Percentiles rank a stretch among this genome's conserved stretches.
Evolutionary conservation across 352 stramenopile species (phyloP).

Genomic region (Thraustochytrium sp.): DNA sequence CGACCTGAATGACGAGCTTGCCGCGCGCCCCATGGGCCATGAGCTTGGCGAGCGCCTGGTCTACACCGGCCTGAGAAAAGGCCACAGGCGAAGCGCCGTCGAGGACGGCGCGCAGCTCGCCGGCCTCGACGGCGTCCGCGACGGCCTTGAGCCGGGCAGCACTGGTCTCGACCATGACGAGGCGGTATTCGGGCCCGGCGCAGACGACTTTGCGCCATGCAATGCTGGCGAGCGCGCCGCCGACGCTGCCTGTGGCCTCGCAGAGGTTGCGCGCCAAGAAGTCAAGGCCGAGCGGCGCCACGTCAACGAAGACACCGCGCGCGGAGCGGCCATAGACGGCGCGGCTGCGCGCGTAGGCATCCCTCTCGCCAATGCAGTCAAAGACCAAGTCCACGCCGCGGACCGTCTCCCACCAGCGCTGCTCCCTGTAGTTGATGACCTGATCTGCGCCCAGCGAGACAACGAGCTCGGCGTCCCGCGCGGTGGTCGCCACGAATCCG

Average conservation of each 20-base stretch:
- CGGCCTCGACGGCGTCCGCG: conserved; percentile 54
- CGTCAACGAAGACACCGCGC: conserved; percentile 53
- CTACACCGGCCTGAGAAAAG: conserved; percentile 60
- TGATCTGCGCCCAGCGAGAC: conserved; percentile 55
- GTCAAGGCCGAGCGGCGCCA: conserved; percentile 48
- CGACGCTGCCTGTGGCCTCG: too few relatives aligned
- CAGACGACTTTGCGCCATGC: neutral
- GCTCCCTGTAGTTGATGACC: conserved; percentile 58
- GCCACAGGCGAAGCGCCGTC: conserved; percentile 61
- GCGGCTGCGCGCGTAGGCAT: conserved; percentile 50
- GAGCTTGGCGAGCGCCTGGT: conserved; percentile 59
- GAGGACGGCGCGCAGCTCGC: conserved; percentile 60
- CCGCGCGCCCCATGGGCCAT: conserved; percentile 63
- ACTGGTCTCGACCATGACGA: neutral
- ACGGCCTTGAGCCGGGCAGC: conserved; percentile 48
- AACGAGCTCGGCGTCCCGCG: conserved; percentile 56
- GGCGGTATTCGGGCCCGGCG: conserved; percentile 44
- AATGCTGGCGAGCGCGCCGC: too few relatives aligned
- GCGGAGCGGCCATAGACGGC: conserved; percentile 30
- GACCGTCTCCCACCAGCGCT: conserved; percentile 55
- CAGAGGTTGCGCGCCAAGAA: too few relatives aligned
- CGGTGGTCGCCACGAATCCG: conserved; percentile 61
- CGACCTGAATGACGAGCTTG: conserved; percentile 73
- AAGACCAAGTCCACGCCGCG: conserved; percentile 53
- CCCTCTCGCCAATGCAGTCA: conserved; percentile 49